A percentile compares a stretch with the other conserved stretches of the same genome.
These are phyloP conservation scores for maize (Zea mays) DNA, from an alignment of 176 grass and related monocot species.

Conservation along the genomic window DNA sequence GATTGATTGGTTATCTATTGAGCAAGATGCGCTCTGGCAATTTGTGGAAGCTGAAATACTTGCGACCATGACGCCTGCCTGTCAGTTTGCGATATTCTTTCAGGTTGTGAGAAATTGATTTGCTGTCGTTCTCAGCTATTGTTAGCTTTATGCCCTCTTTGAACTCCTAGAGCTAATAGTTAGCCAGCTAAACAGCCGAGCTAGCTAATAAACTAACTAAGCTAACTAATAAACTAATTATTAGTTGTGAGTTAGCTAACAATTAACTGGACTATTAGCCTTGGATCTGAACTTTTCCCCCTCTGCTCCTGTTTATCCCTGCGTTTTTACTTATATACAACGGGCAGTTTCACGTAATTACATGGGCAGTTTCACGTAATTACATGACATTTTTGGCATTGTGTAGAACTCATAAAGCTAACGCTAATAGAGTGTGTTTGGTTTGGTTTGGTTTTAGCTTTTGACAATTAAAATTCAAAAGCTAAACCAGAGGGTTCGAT, in stretches of 20 bases:
- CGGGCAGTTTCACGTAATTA: too few species aligned
- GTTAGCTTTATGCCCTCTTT: background rate
- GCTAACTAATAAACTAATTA: too few species aligned
- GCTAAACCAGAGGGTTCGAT: too few species aligned
- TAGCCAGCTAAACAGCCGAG: background rate
- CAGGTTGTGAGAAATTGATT: background rate
- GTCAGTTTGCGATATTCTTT: slow-evolving; percentile 13
- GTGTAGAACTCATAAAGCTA: too few species aligned
- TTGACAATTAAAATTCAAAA: too few species aligned
- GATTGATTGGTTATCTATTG: background rate
- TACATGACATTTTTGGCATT: too few species aligned
- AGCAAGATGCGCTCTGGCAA: slow-evolving; percentile 6
- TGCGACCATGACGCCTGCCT: background rate
- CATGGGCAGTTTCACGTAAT: too few species aligned
- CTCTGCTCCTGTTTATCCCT: background rate
- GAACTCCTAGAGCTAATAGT: background rate
- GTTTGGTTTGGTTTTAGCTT: too few species aligned
- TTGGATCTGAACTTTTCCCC: background rate
- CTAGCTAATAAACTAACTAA: too few species aligned
- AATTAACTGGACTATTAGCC: too few species aligned
- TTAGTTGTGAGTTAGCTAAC: too few species aligned
- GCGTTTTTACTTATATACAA: background rate
- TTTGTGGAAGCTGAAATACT: background rate
- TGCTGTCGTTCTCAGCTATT: background rate
- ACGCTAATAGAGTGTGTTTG: too few species aligned